Evolutionary conservation across 257 asterid species (phyloP).

Genomic region (Gardenia jasminoides): DNA sequence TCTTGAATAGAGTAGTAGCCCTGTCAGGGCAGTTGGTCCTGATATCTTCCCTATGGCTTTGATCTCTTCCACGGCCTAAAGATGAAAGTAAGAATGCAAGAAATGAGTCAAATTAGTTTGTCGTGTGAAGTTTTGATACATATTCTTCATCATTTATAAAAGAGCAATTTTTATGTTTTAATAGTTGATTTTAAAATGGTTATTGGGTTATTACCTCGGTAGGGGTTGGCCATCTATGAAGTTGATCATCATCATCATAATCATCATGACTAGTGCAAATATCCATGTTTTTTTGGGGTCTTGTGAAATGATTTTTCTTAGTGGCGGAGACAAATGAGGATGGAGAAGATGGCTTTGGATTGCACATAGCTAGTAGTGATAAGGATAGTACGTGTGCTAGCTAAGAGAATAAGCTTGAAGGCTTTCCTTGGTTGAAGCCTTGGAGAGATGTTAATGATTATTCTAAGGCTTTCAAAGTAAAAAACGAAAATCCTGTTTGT

Average conservation of each 20-base stretch:
- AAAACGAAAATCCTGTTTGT: constrained; percentile 24
- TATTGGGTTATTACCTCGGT: constrained; percentile 45
- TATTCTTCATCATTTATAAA: not conserved
- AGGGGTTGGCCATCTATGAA: constrained; percentile 74
- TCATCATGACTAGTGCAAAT: constrained; percentile 11
- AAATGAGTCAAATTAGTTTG: not conserved
- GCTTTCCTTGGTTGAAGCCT: not conserved
- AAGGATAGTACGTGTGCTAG: not conserved
- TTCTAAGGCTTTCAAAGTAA: constrained; percentile 15
- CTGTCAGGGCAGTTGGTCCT: constrained; percentile 78
- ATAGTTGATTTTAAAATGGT: not conserved
- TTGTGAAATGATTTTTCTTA: constrained; percentile 45
- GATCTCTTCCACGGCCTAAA: constrained; percentile 70
- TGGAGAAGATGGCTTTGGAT: constrained; percentile 70
- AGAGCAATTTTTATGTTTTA: not conserved
- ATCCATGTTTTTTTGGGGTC: constrained; percentile 47
- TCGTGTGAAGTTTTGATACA: not conserved
- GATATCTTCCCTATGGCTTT: constrained; percentile 83
- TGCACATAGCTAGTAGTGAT: constrained; percentile 47
- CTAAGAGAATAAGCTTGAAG: not conserved
- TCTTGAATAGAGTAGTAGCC: constrained; percentile 71
- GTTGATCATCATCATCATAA: constrained; percentile 39
- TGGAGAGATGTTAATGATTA: constrained; percentile 2
- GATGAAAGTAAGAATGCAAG: not conserved
- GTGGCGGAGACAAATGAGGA: constrained; percentile 48